Evolutionary conservation across 2,329 filamentous ascomycete species (phyloP), one percentile per base, ranked within the genome.

Genomic region (Trichoderma arundinaceum): DNA sequence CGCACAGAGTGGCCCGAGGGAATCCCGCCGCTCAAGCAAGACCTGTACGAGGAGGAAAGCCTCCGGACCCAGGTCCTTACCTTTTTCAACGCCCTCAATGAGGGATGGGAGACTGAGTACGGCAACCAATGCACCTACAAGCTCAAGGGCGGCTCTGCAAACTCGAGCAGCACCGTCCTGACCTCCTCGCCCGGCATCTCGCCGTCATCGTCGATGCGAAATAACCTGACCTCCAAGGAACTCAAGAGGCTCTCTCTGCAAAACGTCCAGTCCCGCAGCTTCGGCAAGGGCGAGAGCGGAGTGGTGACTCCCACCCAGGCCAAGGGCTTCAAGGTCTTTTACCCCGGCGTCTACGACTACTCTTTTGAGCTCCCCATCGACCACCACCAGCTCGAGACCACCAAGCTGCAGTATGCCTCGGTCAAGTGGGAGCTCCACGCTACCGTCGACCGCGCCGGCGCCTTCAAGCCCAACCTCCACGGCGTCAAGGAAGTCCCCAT

Each of bases 1-100:
- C 87, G 90, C 69, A 98, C 95, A 1, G 93, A 97, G 74, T 99
- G 95, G 95, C 94, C 95, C 15, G 95, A 98, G 80, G 92, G 93
- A 58, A 95, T 98, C 35, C 94, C 95, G 3, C 93, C 94, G 0
- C 85, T 90, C 65, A 97, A 96, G 77, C 85, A 90, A 1, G 91
- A 96, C 46, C 88, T 92, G 61, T 90, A 88, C 72, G 93, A 98
- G 74, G 91, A 92, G 68, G 91, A 95, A 71, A 92, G 89, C 3
- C 84, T 98, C 67, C 90, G 96, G 77, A 94, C 91, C 46, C 94
- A 97, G 73, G 94, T 88, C 17, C 88, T 92, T 78, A 94, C 90
- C 0, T 98, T 98, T 75, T 99, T 97, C 82, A 96, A 97, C 73
- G 90, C 91, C 54, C 81, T 85, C 74, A 85, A 88, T 68, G 82